Evolutionary conservation across 139 green algal species (phyloP).

Genomic region (Chlorella sp.): DNA sequence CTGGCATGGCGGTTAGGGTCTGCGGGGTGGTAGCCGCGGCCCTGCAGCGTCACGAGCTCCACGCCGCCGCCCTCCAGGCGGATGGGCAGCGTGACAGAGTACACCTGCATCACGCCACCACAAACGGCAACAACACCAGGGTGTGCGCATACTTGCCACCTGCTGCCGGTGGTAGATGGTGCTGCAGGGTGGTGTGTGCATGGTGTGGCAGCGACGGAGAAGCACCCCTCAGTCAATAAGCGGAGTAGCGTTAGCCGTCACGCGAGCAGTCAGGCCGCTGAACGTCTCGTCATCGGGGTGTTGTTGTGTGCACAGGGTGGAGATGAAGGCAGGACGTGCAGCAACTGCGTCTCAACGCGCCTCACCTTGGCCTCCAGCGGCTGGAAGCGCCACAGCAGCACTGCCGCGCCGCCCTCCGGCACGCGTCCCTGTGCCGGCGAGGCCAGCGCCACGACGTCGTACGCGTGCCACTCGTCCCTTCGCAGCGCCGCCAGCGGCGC

Average conservation of each 20-base stretch:
- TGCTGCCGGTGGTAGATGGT: too few species aligned
- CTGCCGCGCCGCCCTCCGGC: slow-evolving; percentile 15
- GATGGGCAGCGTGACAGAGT: slow-evolving; percentile 16
- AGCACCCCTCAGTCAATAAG: not conserved
- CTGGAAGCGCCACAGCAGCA: slow-evolving; percentile 41
- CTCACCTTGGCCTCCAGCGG: slow-evolving; percentile 45
- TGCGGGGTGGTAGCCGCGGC: slow-evolving; percentile 33
- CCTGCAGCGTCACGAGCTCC: slow-evolving; percentile 10
- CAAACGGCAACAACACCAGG: too few species aligned
- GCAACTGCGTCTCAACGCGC: not conserved
- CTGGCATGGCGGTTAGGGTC: not conserved
- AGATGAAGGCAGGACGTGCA: too few species aligned
- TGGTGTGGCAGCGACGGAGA: not conserved
- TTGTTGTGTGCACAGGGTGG: too few species aligned
- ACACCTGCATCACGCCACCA: too few species aligned
- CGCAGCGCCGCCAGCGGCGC: slow-evolving; percentile 4
- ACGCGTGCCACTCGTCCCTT: slow-evolving; percentile 11
- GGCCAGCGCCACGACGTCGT: slow-evolving; percentile 28
- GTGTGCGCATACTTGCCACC: too few species aligned
- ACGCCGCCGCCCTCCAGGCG: slow-evolving; percentile 24
- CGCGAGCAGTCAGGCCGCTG: not conserved
- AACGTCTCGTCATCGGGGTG: not conserved
- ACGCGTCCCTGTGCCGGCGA: slow-evolving; percentile 25
- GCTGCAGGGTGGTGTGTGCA: too few species aligned
- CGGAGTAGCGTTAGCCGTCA: not conserved